Evolutionary conservation across 352 stramenopile genomes (phyloP), one percentile per base, ranked within the genome.

Genomic region (Phytophthora melonis): DNA sequence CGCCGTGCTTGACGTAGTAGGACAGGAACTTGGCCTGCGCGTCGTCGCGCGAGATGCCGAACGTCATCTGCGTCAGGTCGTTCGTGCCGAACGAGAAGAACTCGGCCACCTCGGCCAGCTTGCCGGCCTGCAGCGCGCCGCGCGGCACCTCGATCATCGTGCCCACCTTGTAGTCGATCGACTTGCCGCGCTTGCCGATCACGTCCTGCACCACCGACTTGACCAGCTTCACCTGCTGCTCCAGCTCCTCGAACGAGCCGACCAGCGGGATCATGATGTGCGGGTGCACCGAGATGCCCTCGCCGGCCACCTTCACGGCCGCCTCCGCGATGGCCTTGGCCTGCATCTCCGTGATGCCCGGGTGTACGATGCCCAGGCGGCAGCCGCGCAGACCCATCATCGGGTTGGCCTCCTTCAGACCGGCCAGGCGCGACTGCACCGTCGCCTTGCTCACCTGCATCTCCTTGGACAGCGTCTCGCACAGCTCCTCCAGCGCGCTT

Each of bases 21-120:
- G 63, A 76, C 47, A 76, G 63, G 69, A 76, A 76, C 69, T 76
- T 76, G 49, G 67, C 60, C 60, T 74, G 67, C 32, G 60, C 67
- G 36, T 74, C 67, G 60, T 74, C 60, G 53, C 60, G 60, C 25
- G 67, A 74, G 53, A 74, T 74, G 41, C 67, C 67, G 53, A 74
- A 74, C 60, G 67, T 70, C 67, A 74, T 74, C 60, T 74, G 60
- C 67, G 60, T 74, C 53, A 74, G 23, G 67, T 74, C 67, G 55
- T 74, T 74, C 43, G 67, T 74, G 67, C 67, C 67, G 54, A 74
- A 74, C 53, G 60, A 74, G 60, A 74, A 74, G 54, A 74, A 74
- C 54, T 74, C 67, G 23, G 67, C 67, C 60, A 74, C 67, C 67
- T 74, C 67, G 52, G 67, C 67, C 45, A 74, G 67, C 34, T 56